phyloP scores from a whole-genome alignment of 106 monocot genomes.

The Chionographis japonica region DNA sequence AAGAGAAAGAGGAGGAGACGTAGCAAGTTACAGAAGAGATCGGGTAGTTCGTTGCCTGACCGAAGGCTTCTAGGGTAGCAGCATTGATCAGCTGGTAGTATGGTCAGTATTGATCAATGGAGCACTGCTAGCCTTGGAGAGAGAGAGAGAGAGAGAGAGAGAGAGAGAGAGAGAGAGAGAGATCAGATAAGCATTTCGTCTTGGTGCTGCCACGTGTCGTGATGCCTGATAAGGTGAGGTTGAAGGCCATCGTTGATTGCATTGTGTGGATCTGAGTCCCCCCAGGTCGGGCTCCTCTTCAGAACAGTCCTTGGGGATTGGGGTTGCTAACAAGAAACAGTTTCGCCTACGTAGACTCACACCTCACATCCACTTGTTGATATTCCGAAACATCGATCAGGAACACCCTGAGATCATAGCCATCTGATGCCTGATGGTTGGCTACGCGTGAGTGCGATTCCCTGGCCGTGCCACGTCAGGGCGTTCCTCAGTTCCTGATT shows the following conservation, averaged over 20 bases:
- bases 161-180: neutral
- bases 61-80: neutral
- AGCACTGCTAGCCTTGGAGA: neutral
- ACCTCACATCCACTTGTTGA: too few relatives aligned
- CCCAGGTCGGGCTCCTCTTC: too few relatives aligned
- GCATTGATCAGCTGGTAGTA: neutral
- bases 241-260: constrained; percentile 17
- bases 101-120: neutral
- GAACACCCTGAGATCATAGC: too few relatives aligned
- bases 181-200: constrained; percentile 34
- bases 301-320: too few relatives aligned
- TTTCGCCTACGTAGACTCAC: too few relatives aligned
- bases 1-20: neutral
- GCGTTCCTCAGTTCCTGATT: too few relatives aligned
- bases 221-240: constrained; percentile 17
- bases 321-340: too few relatives aligned
- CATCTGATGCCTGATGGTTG: too few relatives aligned
- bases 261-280: constrained; percentile 19
- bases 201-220: constrained; percentile 28
- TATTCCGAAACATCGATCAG: too few relatives aligned
- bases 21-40: neutral
- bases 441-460: too few relatives aligned
- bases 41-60: neutral
- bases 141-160: neutral
- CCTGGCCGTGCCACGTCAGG: too few relatives aligned